These are phyloP conservation scores for Mangifera indica DNA, from an alignment of 345 rosid genomes.

Conservation along the genomic window DNA sequence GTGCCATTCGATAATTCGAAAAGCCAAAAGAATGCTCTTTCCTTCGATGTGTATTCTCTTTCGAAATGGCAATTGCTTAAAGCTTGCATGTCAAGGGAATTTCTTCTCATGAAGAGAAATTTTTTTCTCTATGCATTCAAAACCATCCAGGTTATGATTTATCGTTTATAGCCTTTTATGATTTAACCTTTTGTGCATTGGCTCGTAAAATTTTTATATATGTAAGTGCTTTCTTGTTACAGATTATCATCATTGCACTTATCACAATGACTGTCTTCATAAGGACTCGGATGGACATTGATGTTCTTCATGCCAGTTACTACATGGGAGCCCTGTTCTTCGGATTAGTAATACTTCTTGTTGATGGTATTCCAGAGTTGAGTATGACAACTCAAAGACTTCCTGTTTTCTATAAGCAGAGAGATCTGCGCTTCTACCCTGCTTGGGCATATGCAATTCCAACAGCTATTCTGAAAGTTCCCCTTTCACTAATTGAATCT, in stretches of 20 bases:
- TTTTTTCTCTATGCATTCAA: slow-evolving; percentile 50
- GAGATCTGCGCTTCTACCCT: slow-evolving; percentile 53
- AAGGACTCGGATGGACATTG: slow-evolving; percentile 44
- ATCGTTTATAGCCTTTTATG: not conserved
- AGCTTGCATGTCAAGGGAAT: slow-evolving; percentile 60
- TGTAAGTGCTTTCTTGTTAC: slow-evolving; percentile 16
- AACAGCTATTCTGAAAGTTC: slow-evolving; percentile 46
- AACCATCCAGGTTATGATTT: slow-evolving; percentile 42
- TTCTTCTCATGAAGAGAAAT: slow-evolving; percentile 65
- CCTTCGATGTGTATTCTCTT: slow-evolving; percentile 38
- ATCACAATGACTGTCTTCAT: slow-evolving; percentile 58
- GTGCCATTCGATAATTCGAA: slow-evolving; percentile 37
- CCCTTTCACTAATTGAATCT: slow-evolving; percentile 52
- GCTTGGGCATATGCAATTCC: slow-evolving; percentile 75
- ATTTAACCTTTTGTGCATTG: not conserved
- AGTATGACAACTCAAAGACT: slow-evolving; percentile 48
- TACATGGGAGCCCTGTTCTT: slow-evolving; percentile 53
- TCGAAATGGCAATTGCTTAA: slow-evolving; percentile 54
- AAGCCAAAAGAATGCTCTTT: slow-evolving; percentile 41
- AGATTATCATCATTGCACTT: slow-evolving; percentile 48
- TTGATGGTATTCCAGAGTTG: slow-evolving; percentile 55
- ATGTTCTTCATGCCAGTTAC: slow-evolving; percentile 46
- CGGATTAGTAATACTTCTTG: slow-evolving; percentile 38
- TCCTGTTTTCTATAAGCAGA: slow-evolving; percentile 59
- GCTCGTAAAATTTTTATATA: too few species aligned